Base-by-base conservation (phyloP, 73 alveolate species). In the Paramecium biaurelia region DNA sequence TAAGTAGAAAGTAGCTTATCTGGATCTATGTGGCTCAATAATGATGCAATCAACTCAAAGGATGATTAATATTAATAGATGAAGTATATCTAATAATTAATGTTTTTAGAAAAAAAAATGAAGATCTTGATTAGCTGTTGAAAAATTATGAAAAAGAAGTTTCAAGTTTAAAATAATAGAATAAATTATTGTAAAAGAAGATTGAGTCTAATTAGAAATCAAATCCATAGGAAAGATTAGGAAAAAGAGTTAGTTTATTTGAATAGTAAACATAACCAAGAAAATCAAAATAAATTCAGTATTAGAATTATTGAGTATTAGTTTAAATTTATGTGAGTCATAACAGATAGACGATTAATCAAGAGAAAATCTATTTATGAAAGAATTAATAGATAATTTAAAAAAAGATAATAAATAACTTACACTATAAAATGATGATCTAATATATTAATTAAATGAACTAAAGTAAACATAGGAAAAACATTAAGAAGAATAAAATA, bases 231-330 rank as follows among this genome's bases (percentile, higher is more conserved):
- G 84, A 63, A 12, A 26, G 84, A 30, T 63, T 63, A 63, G 84
- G 84, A 12, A 63, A 63, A 63, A 63, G 84, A 63, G 45, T 32
- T 63, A 63, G 84, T 24, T 63, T 63, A 63, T 63, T 63, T 63
- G 84, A 63, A n/a, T n/a, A n/a, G 45, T 41, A 32, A 63, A 11
- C 84, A 3, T 63, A 63, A 24, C 84, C 84, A 30, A 63, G 84
- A 63, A 63, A 63, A 63, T 63, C 84, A 63, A 63, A 63, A 63
- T 63, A 63, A 63, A 7, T 63, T 21, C 84, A 63, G 84, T 63
- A 63, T 63, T 10, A 26, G 84, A 63, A 63, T 63, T 63, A 63
- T 63, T 63, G 84, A 63, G 49, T 63, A 63, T 63, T 63, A 63
- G 84, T 26, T 63, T 63, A 63, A 63, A 63, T 63, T 32, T 63